Evolutionary conservation across 2,329 filamentous ascomycete genomes (phyloP).

Genomic region (Pyrenophora graminea): DNA sequence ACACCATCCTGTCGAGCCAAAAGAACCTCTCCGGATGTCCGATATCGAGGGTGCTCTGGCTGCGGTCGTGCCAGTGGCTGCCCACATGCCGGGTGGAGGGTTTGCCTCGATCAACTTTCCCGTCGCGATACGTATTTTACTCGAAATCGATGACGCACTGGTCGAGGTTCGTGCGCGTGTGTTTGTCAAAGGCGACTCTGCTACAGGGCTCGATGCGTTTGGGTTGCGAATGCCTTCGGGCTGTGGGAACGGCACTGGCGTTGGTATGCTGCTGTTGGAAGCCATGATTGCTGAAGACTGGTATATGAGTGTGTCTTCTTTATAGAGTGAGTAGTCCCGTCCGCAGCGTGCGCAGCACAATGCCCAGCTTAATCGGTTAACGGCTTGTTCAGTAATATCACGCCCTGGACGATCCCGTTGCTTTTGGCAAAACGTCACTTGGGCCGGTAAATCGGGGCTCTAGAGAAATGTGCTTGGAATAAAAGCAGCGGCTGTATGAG

Average conservation of each 20-base stretch:
- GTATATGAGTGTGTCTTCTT: neutral
- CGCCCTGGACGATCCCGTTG: constrained; percentile 24
- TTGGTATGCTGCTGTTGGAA: constrained; percentile 23
- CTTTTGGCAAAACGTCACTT: constrained; percentile 6
- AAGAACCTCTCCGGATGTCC: constrained; percentile 49
- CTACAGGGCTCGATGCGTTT: constrained; percentile 11
- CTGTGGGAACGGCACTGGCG: constrained; percentile 36
- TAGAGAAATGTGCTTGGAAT: constrained; percentile 9
- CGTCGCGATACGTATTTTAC: constrained; percentile 41
- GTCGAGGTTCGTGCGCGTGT: constrained; percentile 35
- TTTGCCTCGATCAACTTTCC: constrained; percentile 46
- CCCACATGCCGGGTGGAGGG: constrained; percentile 50
- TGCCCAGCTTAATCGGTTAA: constrained; percentile 19
- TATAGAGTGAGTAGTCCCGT: constrained; percentile 2
- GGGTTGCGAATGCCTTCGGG: constrained; percentile 21
- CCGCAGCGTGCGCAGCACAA: constrained; percentile 8
- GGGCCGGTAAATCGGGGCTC: constrained; percentile 3
- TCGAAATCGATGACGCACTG: constrained; percentile 39
- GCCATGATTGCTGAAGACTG: constrained; percentile 23
- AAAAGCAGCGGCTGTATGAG: neutral
- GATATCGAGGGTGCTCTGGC: constrained; percentile 49
- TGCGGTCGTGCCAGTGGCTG: constrained; percentile 49
- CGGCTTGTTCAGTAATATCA: constrained; percentile 13
- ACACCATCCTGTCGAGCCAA: constrained; percentile 41
- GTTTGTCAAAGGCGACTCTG: constrained; percentile 19